A percentile compares a stretch with the other conserved stretches of the same genome.
These are phyloP conservation scores for Aspergillus ellipticus DNA, from an alignment of 495 filamentous ascomycete genomes.

Conservation along the genomic window DNA sequence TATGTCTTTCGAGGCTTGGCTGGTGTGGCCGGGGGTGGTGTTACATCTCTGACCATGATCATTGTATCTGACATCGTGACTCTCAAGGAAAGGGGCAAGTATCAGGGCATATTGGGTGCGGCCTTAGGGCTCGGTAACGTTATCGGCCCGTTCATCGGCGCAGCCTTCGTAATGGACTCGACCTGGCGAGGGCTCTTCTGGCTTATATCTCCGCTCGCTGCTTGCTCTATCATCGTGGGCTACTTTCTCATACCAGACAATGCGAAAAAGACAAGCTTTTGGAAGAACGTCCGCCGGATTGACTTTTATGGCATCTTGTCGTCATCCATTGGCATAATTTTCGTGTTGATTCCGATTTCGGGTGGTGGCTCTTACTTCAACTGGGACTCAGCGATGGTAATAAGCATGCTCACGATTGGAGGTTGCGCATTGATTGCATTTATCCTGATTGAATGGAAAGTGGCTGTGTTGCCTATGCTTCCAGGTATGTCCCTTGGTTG, in stretches of 20 bases:
- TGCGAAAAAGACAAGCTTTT: conserved; percentile 29
- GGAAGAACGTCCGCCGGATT: conserved; percentile 48
- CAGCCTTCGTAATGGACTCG: conserved; percentile 40
- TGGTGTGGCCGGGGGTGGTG: conserved; percentile 51
- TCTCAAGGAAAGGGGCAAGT: conserved; percentile 43
- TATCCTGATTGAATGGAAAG: conserved; percentile 55
- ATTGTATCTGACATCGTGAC: conserved; percentile 50
- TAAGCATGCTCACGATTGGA: conserved; percentile 58
- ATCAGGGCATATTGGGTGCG: conserved; percentile 43
- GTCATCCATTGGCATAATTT: conserved; percentile 51
- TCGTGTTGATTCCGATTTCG: conserved; percentile 59
- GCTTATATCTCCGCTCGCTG: conserved; percentile 40
- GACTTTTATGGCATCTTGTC: conserved; percentile 52
- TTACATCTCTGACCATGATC: conserved; percentile 50
- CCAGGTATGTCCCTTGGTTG: conserved; percentile 37
- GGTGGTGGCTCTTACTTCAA: conserved; percentile 58
- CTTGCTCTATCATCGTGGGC: conserved; percentile 36
- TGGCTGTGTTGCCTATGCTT: conserved; percentile 57
- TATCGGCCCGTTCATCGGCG: conserved; percentile 43
- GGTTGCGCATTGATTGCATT: conserved; percentile 44
- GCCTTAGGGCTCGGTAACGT: conserved; percentile 42
- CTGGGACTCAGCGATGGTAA: conserved; percentile 59
- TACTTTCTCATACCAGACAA: conserved; percentile 44
- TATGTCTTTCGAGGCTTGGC: conserved; percentile 55
- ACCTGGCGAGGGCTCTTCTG: conserved; percentile 51